A percentile compares a stretch with the other conserved stretches of the same genome.
Conservation (phyloP, 768 basidiomycete genomes). For the Leccinum truebloodii region DNA sequence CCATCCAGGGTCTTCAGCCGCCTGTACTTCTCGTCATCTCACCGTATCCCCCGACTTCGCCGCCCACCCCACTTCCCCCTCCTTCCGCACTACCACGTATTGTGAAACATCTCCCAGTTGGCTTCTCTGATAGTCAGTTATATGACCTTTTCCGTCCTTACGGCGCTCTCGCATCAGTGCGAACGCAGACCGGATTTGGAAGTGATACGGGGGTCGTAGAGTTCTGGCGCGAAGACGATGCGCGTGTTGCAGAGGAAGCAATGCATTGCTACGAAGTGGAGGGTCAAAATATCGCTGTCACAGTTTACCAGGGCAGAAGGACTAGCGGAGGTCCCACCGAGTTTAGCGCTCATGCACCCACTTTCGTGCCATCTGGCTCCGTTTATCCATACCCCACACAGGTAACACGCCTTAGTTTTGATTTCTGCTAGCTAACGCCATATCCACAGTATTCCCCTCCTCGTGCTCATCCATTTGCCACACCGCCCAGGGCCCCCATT, state of each 20-base stretch:
- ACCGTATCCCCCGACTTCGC: slow-evolving; percentile 79
- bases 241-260: slow-evolving; percentile 71
- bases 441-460: slow-evolving; percentile 65
- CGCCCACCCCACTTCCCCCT: slow-evolving; percentile 72
- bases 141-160: slow-evolving; percentile 86
- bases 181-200: slow-evolving; percentile 73
- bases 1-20: slow-evolving; percentile 60
- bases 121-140: slow-evolving; percentile 67
- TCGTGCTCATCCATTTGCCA: slow-evolving; percentile 51
- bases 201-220: slow-evolving; percentile 78
- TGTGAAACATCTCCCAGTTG: slow-evolving; percentile 78
- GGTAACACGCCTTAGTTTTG: slow-evolving; percentile 34
- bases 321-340: slow-evolving; percentile 55
- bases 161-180: slow-evolving; percentile 80
- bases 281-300: slow-evolving; percentile 83
- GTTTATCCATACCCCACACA: slow-evolving; percentile 65
- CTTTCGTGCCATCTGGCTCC: slow-evolving; percentile 75
- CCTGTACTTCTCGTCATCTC: slow-evolving; percentile 69
- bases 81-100: slow-evolving; percentile 78
- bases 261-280: slow-evolving; percentile 85
- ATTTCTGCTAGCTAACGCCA: slow-evolving; percentile 4
- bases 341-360: slow-evolving; percentile 71
- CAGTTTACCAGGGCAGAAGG: slow-evolving; percentile 70
- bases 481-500: slow-evolving; percentile 37
- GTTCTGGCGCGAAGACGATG: slow-evolving; percentile 88